These are phyloP conservation scores for Flammula alnicola DNA, from an alignment of 1,284 basidiomycete species.

Conservation along the genomic window DNA sequence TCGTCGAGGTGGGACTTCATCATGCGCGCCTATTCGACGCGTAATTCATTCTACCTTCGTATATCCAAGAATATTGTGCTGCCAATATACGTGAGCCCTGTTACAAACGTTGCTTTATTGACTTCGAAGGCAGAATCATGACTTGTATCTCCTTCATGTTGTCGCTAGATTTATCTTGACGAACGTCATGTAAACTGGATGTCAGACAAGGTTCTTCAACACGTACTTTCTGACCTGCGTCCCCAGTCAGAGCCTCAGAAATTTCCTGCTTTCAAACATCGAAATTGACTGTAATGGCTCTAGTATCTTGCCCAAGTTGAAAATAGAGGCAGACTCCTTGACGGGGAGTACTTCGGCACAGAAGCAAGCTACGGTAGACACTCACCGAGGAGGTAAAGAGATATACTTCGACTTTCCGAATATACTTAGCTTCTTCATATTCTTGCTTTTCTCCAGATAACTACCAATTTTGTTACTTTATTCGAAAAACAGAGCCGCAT, in stretches of 20 bases:
- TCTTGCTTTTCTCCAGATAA: too few relatives aligned
- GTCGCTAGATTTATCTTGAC: conserved; percentile 70
- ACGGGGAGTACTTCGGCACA: conserved; percentile 41
- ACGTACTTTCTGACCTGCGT: conserved; percentile 71
- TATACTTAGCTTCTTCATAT: neutral
- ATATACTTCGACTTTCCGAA: neutral
- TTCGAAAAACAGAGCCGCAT: conserved; percentile 76
- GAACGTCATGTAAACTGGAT: conserved; percentile 82
- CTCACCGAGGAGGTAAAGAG: conserved; percentile 69
- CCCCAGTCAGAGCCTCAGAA: conserved; percentile 53
- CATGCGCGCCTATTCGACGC: conserved; percentile 54
- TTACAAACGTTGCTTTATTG: too few relatives aligned
- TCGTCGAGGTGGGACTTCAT: too few relatives aligned
- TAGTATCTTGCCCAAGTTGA: conserved; percentile 71
- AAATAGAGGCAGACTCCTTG: conserved; percentile 55
- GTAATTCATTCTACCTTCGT: conserved; percentile 74
- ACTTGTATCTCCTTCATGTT: too few relatives aligned
- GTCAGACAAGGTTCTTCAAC: conserved; percentile 72
- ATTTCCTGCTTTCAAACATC: neutral
- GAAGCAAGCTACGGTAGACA: conserved; percentile 70
- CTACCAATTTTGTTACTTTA: conserved; percentile 83
- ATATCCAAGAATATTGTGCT: conserved; percentile 66
- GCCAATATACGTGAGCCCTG: conserved; percentile 70
- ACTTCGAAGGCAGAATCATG: too few relatives aligned
- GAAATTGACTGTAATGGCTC: conserved; percentile 1